Evolutionary conservation across 164 flowering plant species (phyloP).

Genomic region (Vitis riparia): DNA sequence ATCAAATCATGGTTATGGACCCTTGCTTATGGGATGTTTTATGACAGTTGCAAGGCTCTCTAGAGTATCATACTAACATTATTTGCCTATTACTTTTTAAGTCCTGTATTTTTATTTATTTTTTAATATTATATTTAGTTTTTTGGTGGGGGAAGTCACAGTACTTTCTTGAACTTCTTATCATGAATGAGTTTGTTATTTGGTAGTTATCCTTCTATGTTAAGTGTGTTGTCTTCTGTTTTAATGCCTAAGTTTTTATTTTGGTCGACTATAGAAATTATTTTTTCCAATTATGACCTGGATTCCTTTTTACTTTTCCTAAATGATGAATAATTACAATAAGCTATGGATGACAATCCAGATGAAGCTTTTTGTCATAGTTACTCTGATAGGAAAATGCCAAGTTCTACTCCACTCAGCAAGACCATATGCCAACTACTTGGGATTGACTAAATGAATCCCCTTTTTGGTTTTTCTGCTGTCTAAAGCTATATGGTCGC

Average conservation of each 20-base stretch:
- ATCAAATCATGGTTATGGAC: neutral
- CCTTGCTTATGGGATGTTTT: neutral
- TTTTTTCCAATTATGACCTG: neutral
- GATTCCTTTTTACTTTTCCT: slow-evolving; percentile 4
- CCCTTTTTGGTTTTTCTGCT: no score
- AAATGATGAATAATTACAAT: slow-evolving; percentile 22
- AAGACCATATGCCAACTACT: neutral
- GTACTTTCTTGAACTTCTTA: no score
- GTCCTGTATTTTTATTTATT: no score
- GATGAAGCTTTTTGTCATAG: slow-evolving; percentile 43
- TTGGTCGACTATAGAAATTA: neutral
- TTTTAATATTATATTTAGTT: no score
- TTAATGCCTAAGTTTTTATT: neutral
- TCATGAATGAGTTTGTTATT: no score
- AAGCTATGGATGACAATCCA: slow-evolving; percentile 29
- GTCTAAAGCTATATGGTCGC: no score
- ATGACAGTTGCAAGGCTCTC: neutral
- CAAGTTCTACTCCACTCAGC: neutral
- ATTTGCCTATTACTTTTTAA: no score
- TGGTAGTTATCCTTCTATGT: no score
- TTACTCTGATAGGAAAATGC: slow-evolving; percentile 34
- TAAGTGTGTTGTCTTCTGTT: neutral
- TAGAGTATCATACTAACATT: no score
- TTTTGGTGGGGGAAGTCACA: no score
- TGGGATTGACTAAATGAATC: no score